phyloP scores from a whole-genome alignment of 441 rosid species.

The Populus hybrid region DNA sequence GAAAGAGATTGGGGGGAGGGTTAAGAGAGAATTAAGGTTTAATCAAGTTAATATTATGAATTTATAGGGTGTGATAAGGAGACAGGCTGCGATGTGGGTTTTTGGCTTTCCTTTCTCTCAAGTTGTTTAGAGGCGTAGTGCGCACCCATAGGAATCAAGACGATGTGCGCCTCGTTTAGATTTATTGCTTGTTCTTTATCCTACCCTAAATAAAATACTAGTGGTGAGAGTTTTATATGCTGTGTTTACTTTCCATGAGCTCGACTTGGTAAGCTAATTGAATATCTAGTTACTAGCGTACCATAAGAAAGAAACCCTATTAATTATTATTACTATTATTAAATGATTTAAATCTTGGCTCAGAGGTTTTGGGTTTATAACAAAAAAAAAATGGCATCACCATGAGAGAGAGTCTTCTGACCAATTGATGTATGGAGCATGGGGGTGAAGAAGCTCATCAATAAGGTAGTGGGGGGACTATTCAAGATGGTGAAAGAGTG shows the following conservation, averaged over 20 bases:
- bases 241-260: not conserved
- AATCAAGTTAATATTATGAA: not conserved
- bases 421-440: too few relatives aligned
- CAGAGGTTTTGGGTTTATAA: not conserved
- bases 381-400: not conserved
- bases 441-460: too few relatives aligned
- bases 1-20: not conserved
- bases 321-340: too few relatives aligned
- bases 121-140: conserved; percentile 9
- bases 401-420: not conserved
- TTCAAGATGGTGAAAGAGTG: too few relatives aligned
- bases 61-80: not conserved
- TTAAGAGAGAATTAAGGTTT: not conserved
- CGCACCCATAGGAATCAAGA: conserved; percentile 9
- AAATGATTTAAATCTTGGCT: not conserved
- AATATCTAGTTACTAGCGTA: not conserved
- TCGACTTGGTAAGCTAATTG: not conserved
- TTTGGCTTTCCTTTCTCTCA: not conserved
- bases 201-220: not conserved
- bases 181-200: not conserved
- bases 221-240: not conserved
- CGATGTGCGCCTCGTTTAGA: conserved; percentile 1
- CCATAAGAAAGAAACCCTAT: not conserved
- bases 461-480: too few relatives aligned
- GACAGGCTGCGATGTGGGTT: not conserved